Conservation (phyloP, 305 asterid species). For the Solanum hybrid region DNA sequence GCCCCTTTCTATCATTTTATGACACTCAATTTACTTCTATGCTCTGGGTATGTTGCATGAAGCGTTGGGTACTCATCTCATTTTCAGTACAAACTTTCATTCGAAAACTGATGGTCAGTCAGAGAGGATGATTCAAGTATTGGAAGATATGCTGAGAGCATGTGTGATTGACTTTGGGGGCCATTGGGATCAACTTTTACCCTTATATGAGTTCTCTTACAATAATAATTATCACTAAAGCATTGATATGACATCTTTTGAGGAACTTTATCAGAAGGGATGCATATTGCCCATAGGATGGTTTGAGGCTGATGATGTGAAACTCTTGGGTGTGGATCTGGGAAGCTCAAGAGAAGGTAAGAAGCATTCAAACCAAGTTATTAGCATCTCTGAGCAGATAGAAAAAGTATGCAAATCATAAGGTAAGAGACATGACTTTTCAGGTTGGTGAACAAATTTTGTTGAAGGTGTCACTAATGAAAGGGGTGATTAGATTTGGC, state of each 20-base stretch:
- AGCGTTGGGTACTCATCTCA: neutral
- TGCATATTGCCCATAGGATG: neutral
- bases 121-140: neutral
- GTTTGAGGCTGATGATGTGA: neutral
- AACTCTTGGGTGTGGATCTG: neutral
- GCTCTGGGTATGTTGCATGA: neutral
- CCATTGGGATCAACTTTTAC: neutral
- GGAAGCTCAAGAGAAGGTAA: neutral
- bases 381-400: neutral
- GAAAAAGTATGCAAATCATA: neutral
- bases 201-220: neutral
- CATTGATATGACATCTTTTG: neutral
- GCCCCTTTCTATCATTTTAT: too few species aligned
- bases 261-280: neutral
- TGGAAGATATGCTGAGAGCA: neutral
- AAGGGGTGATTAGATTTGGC: neutral
- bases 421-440: neutral
- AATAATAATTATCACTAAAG: neutral
- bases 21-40: too few species aligned
- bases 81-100: neutral
- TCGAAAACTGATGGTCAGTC: neutral
- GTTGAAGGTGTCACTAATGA: neutral
- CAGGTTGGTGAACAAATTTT: neutral
- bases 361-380: neutral
- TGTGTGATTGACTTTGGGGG: neutral